Base-by-base conservation (phyloP, 768 basidiomycete species). In the Boletus tylopilopsis region DNA sequence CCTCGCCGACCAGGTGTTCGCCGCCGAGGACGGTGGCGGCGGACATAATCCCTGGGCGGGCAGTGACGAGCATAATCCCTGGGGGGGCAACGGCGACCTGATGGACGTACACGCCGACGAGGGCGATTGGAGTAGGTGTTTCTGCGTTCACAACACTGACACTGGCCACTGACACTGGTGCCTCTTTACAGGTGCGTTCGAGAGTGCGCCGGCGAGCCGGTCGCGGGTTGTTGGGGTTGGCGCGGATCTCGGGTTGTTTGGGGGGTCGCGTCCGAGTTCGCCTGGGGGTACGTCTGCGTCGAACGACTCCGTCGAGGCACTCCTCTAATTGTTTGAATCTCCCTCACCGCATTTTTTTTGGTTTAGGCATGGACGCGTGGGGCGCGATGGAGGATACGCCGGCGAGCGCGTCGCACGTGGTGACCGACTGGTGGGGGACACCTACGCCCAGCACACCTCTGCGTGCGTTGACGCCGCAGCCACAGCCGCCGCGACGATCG, bases 101-200 rank as follows among this genome's bases (percentile, higher is more conserved):
- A 95, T 97, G 65, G 94, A 99, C 62, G 84, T 97, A 5, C 85
- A 93, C 61, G 93, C 90, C 0, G 94, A 98, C 59, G 80, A 84
- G 22, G 94, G 85, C 59, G 95, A 97, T 63, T 99, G 94, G 94
- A 88, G 94, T 90, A 64, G 63, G 85, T n/a, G n/a, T n/a, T n/a
- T n/a, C n/a, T n/a, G n/a, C n/a, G n/a, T n/a, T n/a, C n/a, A n/a
- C n/a, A n/a, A n/a, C n/a, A n/a, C n/a, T n/a, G n/a, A n/a, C n/a
- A n/a, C n/a, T n/a, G n/a, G n/a, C n/a, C n/a, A 1, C 36, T 47
- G 19, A 35, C 3, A 6, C 1, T 42, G 11, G n/a, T 7, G 16
- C 25, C n/a, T 40, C 10, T 37, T n/a, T 47, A 12, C 45, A 86
- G 90, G 82, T 62, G 86, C 83, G n/a, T 92, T 92, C 56, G 88